These are phyloP conservation scores for Amanita polypyramis DNA, from an alignment of 768 basidiomycete genomes.

Conservation along the genomic window DNA sequence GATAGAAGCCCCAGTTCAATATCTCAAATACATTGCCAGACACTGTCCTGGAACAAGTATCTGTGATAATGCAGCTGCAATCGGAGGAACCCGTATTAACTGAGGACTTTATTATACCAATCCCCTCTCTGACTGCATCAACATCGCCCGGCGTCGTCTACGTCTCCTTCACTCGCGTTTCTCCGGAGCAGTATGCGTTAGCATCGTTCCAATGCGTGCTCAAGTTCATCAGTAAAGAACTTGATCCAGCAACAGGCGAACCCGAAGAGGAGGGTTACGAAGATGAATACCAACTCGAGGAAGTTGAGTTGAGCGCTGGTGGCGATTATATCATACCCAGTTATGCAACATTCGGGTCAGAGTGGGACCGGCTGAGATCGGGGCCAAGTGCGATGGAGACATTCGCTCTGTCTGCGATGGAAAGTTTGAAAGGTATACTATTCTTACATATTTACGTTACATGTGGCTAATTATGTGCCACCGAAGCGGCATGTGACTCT, in stretches of 20 bases:
- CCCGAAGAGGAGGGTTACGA: constrained; percentile 99
- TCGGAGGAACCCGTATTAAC: constrained; percentile 63
- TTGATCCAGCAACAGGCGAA: constrained; percentile 89
- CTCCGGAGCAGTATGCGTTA: constrained; percentile 64
- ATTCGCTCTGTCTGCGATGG: constrained; percentile 85
- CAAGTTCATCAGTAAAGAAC: constrained; percentile 94
- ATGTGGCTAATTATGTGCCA: constrained; percentile 12
- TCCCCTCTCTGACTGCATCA: constrained; percentile 55
- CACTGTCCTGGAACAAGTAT: constrained; percentile 88
- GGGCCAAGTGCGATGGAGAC: constrained; percentile 83
- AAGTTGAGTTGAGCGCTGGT: constrained; percentile 85
- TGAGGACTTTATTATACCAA: constrained; percentile 92
- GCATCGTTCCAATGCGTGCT: constrained; percentile 87
- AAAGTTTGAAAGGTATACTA: constrained; percentile 81
- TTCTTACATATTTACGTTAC: constrained; percentile 2
- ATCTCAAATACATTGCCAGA: constrained; percentile 94
- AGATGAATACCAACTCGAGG: constrained; percentile 97
- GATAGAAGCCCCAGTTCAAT: constrained; percentile 61
- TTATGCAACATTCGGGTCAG: constrained; percentile 83
- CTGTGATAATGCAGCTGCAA: constrained; percentile 84
- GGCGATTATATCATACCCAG: constrained; percentile 95
- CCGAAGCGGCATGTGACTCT: constrained; percentile 86
- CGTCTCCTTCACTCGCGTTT: constrained; percentile 84
- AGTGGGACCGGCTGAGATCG: constrained; percentile 87
- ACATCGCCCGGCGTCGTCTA: constrained; percentile 82